These are phyloP conservation scores for Phialophora macrospora DNA, from an alignment of 2,329 filamentous ascomycete genomes.

Conservation along the genomic window DNA sequence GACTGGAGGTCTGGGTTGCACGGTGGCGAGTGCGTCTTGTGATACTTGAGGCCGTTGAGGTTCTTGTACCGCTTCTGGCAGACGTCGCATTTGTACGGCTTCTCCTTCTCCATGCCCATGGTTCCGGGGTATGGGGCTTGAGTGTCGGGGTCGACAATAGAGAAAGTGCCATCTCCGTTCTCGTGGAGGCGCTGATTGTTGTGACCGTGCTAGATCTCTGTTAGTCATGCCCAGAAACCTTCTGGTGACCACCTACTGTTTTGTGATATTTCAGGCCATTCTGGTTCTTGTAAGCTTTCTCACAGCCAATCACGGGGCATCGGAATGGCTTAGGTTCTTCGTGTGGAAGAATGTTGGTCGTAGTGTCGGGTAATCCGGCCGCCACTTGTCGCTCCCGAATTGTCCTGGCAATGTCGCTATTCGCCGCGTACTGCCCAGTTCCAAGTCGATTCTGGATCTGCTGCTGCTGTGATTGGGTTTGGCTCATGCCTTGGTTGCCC, in stretches of 20 bases:
- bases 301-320: slow-evolving; percentile 96
- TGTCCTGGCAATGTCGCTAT: slow-evolving; percentile 73
- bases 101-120: slow-evolving; percentile 99
- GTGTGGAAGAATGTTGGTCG: slow-evolving; percentile 57
- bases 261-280: slow-evolving; percentile 94
- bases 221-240: slow-evolving; percentile 36
- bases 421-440: slow-evolving; percentile 73
- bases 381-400: slow-evolving; percentile 69
- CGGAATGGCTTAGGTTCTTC: slow-evolving; percentile 98
- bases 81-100: slow-evolving; percentile 95
- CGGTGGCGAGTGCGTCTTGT: slow-evolving; percentile 81
- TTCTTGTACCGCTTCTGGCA: slow-evolving; percentile 99
- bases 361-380: slow-evolving; percentile 58
- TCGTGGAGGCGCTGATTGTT: slow-evolving; percentile 96
- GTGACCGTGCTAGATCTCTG: slow-evolving; percentile 72
- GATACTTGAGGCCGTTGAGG: slow-evolving; percentile 95
- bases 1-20: slow-evolving; percentile 83
- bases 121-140: slow-evolving; percentile 93
- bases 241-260: slow-evolving; percentile 56
- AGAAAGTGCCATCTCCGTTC: slow-evolving; percentile 96
- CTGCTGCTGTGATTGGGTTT: slow-evolving; percentile 53
- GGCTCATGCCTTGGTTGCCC: slow-evolving; percentile 70
- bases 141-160: slow-evolving; percentile 95
- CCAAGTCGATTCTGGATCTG: slow-evolving; percentile 76
- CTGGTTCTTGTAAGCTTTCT: slow-evolving; percentile 98